phyloP scores from a whole-genome alignment of 2,329 filamentous ascomycete genomes.

The Cytospora chrysosperma region DNA sequence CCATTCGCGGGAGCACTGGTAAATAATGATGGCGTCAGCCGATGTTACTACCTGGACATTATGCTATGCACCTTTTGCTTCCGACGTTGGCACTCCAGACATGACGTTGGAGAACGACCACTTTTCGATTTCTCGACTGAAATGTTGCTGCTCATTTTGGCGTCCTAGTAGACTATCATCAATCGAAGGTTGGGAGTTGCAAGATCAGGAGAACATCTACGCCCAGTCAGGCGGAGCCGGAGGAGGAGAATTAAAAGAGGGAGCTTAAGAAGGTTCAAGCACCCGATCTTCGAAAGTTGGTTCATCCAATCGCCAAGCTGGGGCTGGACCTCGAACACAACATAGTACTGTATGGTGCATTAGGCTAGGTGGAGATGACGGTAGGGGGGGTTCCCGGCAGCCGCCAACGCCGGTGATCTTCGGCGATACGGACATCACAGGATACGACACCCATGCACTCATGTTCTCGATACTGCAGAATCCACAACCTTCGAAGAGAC shows the following conservation, averaged over 20 bases:
- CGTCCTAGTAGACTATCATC: background rate
- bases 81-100: conserved; percentile 48
- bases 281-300: background rate
- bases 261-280: background rate
- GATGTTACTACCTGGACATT: background rate
- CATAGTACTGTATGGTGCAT: conserved; percentile 9
- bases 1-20: conserved; percentile 49
- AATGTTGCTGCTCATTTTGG: conserved; percentile 7
- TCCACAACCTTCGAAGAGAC: background rate
- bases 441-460: background rate
- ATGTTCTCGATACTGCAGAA: background rate
- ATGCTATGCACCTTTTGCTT: conserved; percentile 45
- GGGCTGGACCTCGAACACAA: background rate
- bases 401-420: conserved; percentile 5
- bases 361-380: conserved; percentile 6
- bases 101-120: conserved; percentile 32
- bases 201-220: background rate
- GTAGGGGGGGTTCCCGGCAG: conserved; percentile 13
- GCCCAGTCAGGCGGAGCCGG: background rate
- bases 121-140: conserved; percentile 22
- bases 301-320: conserved; percentile 1
- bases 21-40: conserved; percentile 4
- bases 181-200: background rate
- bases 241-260: background rate
- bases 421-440: background rate